Conservation (phyloP, 1,139 yeast species). For the Tardiomyces blankii region DNA sequence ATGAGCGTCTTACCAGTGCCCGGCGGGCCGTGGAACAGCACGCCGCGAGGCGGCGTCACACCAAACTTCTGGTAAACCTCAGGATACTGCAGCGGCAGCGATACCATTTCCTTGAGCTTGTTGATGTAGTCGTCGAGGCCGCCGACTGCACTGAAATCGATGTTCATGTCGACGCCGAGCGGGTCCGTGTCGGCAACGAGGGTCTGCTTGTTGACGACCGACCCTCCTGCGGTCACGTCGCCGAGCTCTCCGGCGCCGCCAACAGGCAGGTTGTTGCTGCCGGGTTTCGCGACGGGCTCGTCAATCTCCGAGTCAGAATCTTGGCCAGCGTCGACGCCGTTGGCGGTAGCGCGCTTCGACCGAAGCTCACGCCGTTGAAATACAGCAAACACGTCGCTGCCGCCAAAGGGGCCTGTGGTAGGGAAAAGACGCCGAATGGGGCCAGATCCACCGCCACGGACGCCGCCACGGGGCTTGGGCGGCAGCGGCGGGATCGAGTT, state of each 20-base stretch:
- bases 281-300: slow-evolving; percentile 14
- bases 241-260: slow-evolving; percentile 10
- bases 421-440: slow-evolving; percentile 63
- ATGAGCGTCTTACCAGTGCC: slow-evolving; percentile 98
- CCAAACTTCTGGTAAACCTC: slow-evolving; percentile 84
- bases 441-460: slow-evolving; percentile 17
- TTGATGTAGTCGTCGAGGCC: slow-evolving; percentile 85
- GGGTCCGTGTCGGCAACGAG: slow-evolving; percentile 90
- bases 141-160: slow-evolving; percentile 84
- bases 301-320: slow-evolving; percentile 25
- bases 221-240: slow-evolving; percentile 7
- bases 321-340: slow-evolving; percentile 17
- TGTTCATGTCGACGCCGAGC: slow-evolving; percentile 83
- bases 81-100: slow-evolving; percentile 84
- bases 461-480: slow-evolving; percentile 22
- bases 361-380: slow-evolving; percentile 8
- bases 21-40: slow-evolving; percentile 97
- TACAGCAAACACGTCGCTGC: slow-evolving; percentile 55
- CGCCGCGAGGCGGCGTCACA: slow-evolving; percentile 97
- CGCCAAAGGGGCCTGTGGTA: slow-evolving; percentile 98
- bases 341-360: slow-evolving; percentile 4
- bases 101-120: slow-evolving; percentile 95
- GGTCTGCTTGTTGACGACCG: slow-evolving; percentile 30
- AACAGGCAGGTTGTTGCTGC: slow-evolving; percentile 19
- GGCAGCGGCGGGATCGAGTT: slow-evolving; percentile 17